A percentile compares a stretch with the other conserved stretches of the same genome.
Conservation (phyloP, 176 grass and related monocot species). For the Oryza officinalis region DNA sequence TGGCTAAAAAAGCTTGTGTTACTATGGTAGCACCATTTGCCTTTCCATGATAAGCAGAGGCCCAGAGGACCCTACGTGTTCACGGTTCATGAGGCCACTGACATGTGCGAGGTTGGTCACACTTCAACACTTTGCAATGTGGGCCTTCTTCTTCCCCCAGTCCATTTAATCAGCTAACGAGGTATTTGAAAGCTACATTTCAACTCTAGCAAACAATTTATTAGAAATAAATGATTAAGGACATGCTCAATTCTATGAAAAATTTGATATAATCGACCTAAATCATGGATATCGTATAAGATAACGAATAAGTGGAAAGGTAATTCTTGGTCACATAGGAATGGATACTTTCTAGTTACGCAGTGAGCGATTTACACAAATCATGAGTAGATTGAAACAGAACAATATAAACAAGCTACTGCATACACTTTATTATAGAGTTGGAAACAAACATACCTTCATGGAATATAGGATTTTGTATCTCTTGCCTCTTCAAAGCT, state of each 20-base stretch:
- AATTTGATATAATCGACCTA: not conserved
- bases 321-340: not conserved
- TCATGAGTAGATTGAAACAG: not conserved
- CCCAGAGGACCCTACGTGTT: not conserved
- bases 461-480: not conserved
- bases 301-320: not conserved
- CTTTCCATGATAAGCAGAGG: constrained; percentile 15
- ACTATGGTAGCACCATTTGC: not conserved
- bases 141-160: not conserved
- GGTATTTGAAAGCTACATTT: constrained; percentile 19
- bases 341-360: not conserved
- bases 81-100: not conserved
- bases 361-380: not conserved
- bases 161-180: not conserved
- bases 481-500: not conserved
- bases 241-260: not conserved
- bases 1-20: not conserved
- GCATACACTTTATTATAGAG: not conserved
- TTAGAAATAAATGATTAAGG: not conserved
- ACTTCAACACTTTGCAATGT: not conserved
- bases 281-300: not conserved
- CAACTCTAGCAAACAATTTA: not conserved
- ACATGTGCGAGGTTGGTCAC: constrained; percentile 27
- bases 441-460: not conserved
- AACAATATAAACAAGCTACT: not conserved